A percentile compares a stretch with the other conserved stretches of the same genome.
phyloP scores from a whole-genome alignment of 768 basidiomycete species.

The Termitomyces eurrhizus region DNA sequence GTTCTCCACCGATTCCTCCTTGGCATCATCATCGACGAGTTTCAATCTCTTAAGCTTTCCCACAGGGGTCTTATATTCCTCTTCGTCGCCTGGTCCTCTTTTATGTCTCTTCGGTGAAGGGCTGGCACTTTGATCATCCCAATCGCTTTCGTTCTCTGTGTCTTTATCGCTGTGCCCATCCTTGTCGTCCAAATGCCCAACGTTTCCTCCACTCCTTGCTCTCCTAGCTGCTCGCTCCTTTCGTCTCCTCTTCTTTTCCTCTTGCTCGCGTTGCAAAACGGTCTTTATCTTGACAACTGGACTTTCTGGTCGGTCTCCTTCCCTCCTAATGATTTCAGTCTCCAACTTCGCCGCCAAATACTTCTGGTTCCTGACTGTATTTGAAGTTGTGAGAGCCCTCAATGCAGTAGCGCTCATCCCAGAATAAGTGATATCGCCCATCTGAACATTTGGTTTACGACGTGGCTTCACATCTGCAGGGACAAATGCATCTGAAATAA shows the following conservation, averaged over 20 bases:
- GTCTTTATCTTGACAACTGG: conserved; percentile 74
- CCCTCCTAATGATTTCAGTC: conserved; percentile 66
- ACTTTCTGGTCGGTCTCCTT: conserved; percentile 72
- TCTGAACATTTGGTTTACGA: conserved; percentile 34
- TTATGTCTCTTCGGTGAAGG: conserved; percentile 35
- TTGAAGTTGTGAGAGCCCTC: conserved; percentile 65
- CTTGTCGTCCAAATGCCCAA: conserved; percentile 15
- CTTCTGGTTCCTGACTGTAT: conserved; percentile 70
- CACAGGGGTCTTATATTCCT: conserved; percentile 70
- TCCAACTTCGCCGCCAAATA: conserved; percentile 58
- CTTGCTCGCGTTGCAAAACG: conserved; percentile 60
- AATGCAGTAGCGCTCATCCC: conserved; percentile 69
- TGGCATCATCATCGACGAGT: conserved; percentile 30
- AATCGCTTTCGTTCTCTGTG: conserved; percentile 22
- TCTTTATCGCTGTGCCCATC: conserved; percentile 28
- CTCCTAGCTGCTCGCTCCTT: conserved; percentile 58
- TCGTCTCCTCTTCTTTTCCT: conserved; percentile 53
- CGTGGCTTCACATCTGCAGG: conserved; percentile 30
- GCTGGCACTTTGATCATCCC: conserved; percentile 17
- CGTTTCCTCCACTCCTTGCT: conserved; percentile 39
- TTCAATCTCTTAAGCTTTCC: conserved; percentile 34
- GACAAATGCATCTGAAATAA: conserved; percentile 28
- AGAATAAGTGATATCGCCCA: conserved; percentile 42
- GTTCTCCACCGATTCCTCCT: conserved; percentile 27
- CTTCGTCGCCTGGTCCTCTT: conserved; percentile 76